Conservation (phyloP, 192 early-diverging fungal species). For the Hyaloraphidium curvatum region DNA sequence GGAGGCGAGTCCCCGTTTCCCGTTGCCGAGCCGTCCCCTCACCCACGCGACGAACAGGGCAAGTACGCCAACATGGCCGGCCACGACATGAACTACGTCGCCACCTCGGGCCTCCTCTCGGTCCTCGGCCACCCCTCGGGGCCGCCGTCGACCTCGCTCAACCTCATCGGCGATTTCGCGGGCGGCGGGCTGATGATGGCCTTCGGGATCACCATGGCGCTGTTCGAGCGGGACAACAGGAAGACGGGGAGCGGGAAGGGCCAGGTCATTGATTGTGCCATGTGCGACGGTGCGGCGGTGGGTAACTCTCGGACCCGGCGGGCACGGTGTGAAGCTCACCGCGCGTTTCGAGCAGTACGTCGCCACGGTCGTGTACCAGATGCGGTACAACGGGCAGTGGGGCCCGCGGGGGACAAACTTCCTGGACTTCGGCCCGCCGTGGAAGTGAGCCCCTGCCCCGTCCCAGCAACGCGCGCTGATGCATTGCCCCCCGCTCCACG, state of each 20-base stretch:
- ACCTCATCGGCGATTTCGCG: slow-evolving; percentile 47
- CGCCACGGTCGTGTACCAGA: slow-evolving; percentile 34
- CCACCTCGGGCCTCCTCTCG: slow-evolving; percentile 35
- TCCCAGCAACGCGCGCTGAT: too few relatives aligned
- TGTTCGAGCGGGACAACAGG: slow-evolving; percentile 36
- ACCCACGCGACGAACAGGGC: slow-evolving; percentile 18
- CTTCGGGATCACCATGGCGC: slow-evolving; percentile 36
- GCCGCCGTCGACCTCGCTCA: slow-evolving; percentile 22
- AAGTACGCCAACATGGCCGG: slow-evolving; percentile 26
- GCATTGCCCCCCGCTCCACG: too few relatives aligned
- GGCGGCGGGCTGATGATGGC: slow-evolving; percentile 44
- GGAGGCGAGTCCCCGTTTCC: slow-evolving; percentile 12
- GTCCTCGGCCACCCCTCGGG: slow-evolving; percentile 26
- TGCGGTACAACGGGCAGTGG: slow-evolving; percentile 31
- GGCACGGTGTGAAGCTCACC: too few relatives aligned
- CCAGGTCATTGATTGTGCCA: slow-evolving; percentile 37
- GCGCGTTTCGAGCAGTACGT: slow-evolving; percentile 39
- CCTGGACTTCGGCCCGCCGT: slow-evolving; percentile 43
- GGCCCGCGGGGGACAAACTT: slow-evolving; percentile 32
- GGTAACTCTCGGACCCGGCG: too few relatives aligned
- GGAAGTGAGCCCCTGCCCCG: too few relatives aligned
- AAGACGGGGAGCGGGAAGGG: slow-evolving; percentile 32
- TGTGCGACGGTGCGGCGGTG: slow-evolving; percentile 16
- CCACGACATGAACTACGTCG: slow-evolving; percentile 47
- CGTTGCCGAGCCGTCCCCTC: too few relatives aligned